phyloP scores from a whole-genome alignment of 371 early-diverging fungal genomes.

The Nematocida sp. region DNA sequence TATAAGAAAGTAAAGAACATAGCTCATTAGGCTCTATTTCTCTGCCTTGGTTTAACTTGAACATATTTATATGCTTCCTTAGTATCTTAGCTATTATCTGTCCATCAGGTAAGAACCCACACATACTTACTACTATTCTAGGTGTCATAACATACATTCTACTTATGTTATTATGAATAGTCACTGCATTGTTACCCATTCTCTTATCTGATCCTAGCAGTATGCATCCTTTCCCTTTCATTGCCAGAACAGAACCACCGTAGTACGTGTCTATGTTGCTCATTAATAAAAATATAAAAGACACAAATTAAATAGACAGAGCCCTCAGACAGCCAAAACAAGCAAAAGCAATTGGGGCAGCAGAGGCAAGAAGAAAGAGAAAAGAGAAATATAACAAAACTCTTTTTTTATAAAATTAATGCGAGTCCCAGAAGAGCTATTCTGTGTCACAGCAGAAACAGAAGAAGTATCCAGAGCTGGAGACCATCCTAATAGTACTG shows the following conservation, averaged over 20 bases:
- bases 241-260: conserved; percentile 79
- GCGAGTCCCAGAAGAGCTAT: too few relatives aligned
- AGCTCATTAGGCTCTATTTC: conserved; percentile 87
- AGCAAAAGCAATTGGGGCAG: too few relatives aligned
- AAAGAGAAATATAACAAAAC: too few relatives aligned
- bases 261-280: conserved; percentile 56
- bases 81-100: conserved; percentile 78
- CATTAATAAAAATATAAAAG: conserved; percentile 11
- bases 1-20: conserved; percentile 84
- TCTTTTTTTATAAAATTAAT: too few relatives aligned
- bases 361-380: too few relatives aligned
- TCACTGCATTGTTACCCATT: conserved; percentile 80
- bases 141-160: conserved; percentile 81
- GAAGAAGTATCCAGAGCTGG: neutral
- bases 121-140: conserved; percentile 77
- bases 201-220: conserved; percentile 84
- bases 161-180: conserved; percentile 79
- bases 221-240: conserved; percentile 93
- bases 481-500: too few relatives aligned
- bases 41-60: conserved; percentile 85
- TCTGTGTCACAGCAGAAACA: neutral
- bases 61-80: conserved; percentile 86
- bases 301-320: too few relatives aligned
- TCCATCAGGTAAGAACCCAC: conserved; percentile 91
- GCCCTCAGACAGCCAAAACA: too few relatives aligned